Conservation (phyloP, 2,329 filamentous ascomycete species). For the Fusarium irregulare region DNA sequence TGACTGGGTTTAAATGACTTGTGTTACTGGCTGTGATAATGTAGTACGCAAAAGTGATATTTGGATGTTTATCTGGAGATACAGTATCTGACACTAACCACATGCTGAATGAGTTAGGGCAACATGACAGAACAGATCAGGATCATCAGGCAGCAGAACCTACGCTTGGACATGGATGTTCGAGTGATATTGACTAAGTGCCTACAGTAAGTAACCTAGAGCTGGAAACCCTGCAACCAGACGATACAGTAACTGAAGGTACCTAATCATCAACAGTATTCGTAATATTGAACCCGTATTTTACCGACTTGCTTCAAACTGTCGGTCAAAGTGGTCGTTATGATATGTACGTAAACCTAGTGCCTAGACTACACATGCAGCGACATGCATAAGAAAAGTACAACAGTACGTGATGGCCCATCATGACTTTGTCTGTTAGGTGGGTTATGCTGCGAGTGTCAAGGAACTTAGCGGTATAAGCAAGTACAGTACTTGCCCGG, state of each 20-base stretch:
- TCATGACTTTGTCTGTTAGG: not conserved
- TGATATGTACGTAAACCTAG: not conserved
- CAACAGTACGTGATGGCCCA: not conserved
- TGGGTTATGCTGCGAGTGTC: not conserved
- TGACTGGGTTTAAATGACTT: not conserved
- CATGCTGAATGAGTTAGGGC: not conserved
- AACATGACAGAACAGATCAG: constrained; percentile 1
- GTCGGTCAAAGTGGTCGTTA: constrained; percentile 24
- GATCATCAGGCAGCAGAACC: constrained; percentile 1
- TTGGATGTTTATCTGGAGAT: too few relatives aligned
- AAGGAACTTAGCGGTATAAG: not conserved
- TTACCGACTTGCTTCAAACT: constrained; percentile 15
- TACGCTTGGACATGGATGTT: constrained; percentile 11
- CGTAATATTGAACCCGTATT: not conserved
- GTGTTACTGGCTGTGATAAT: not conserved
- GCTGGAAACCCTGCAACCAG: constrained; percentile 1
- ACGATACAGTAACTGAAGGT: not conserved
- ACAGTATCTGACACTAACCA: not conserved
- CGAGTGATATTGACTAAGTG: not conserved
- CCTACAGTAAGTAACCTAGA: not conserved
- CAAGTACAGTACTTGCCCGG: not conserved
- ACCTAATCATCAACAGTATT: not conserved
- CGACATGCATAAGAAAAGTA: constrained; percentile 19
- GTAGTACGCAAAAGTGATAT: too few relatives aligned
- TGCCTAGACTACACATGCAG: not conserved